Percentiles rank a stretch among this genome's conserved stretches.
phyloP scores from a whole-genome alignment of 2,329 filamentous ascomycete genomes.

The Mariannaea sp. region DNA sequence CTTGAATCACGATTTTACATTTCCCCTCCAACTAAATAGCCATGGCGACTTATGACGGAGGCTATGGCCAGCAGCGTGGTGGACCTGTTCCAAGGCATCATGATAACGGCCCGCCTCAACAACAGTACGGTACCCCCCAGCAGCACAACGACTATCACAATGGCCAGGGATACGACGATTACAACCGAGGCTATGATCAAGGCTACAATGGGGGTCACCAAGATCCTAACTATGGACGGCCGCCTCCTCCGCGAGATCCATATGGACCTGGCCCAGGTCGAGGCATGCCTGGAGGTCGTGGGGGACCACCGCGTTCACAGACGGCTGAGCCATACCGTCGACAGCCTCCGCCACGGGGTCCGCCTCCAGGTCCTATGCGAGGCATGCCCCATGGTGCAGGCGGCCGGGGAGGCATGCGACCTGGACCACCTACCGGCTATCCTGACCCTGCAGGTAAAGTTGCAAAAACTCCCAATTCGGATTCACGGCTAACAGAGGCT shows the following conservation, averaged over 20 bases:
- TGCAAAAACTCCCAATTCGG: neutral
- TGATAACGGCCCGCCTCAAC: conserved; percentile 38
- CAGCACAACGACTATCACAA: conserved; percentile 54
- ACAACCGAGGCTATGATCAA: conserved; percentile 48
- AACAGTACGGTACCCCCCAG: conserved; percentile 44
- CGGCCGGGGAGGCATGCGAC: conserved; percentile 48
- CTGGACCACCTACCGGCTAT: conserved; percentile 47
- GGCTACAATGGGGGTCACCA: conserved; percentile 50
- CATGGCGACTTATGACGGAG: conserved; percentile 58
- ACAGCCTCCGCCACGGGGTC: conserved; percentile 46
- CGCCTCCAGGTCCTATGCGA: conserved; percentile 36
- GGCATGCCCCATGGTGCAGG: conserved; percentile 36
- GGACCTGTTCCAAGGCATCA: conserved; percentile 49
- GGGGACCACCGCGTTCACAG: conserved; percentile 50
- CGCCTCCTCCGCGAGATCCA: conserved; percentile 50
- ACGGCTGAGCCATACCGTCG: conserved; percentile 46
- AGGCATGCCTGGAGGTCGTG: conserved; percentile 50
- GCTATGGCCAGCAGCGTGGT: conserved; percentile 51
- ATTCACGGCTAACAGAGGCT: conserved; percentile 18
- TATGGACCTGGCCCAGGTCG: conserved; percentile 50
- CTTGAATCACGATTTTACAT: conserved; percentile 4
- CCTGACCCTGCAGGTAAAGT: conserved; percentile 50
- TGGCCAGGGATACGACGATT: conserved; percentile 52
- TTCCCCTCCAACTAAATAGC: conserved; percentile 5
- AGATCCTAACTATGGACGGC: conserved; percentile 52